These are phyloP conservation scores for Populus tomentosa DNA, from an alignment of 441 rosid species.

Conservation along the genomic window DNA sequence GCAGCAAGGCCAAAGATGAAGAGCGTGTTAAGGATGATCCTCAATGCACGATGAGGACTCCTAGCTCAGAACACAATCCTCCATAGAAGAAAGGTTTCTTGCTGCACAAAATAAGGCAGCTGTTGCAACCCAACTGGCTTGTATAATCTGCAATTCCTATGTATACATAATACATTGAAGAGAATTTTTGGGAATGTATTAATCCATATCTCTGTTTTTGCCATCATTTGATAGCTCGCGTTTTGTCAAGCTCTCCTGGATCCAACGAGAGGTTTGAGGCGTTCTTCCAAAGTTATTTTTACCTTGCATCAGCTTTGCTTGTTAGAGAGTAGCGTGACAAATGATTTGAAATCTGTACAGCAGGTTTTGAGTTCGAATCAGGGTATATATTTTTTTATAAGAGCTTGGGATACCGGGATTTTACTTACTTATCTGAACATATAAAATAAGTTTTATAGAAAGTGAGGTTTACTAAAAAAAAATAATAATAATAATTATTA, in stretches of 20 bases:
- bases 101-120: background rate
- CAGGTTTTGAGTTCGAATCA: no score
- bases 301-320: background rate
- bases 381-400: no score
- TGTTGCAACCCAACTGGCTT: constrained; percentile 1
- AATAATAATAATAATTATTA: no score
- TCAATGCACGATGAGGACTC: constrained; percentile 39
- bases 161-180: background rate
- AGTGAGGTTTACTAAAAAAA: no score
- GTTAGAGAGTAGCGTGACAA: no score
- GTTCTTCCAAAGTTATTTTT: background rate
- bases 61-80: no score
- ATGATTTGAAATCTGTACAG: no score
- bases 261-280: background rate
- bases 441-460: no score
- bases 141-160: background rate
- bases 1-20: constrained; percentile 83
- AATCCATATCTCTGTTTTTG: background rate
- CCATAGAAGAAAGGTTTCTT: background rate
- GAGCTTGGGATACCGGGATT: no score
- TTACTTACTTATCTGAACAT: no score
- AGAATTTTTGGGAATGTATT: background rate
- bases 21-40: constrained; percentile 62
- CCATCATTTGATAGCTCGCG: background rate
- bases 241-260: background rate